Evolutionary conservation across 257 asterid species (phyloP).

Genomic region (Capsicum pubescens): DNA sequence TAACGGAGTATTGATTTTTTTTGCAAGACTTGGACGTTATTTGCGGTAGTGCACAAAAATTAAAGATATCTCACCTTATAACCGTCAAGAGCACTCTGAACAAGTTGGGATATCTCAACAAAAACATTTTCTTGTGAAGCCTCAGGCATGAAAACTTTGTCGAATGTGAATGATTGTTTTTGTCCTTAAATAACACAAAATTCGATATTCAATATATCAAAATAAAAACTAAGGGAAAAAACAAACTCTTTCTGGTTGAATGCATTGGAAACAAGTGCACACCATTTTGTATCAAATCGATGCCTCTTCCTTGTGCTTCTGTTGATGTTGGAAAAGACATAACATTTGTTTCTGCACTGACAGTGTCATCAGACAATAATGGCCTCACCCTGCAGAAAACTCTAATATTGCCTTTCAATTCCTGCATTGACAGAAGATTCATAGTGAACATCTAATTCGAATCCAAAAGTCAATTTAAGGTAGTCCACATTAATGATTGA

Average conservation of each 20-base stretch:
- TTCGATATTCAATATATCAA: neutral
- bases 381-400: slow-evolving; percentile 97
- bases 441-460: slow-evolving; percentile 15
- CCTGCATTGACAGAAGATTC: slow-evolving; percentile 50
- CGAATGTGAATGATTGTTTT: slow-evolving; percentile 80
- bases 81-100: slow-evolving; percentile 98
- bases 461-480: slow-evolving; percentile 6
- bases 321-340: slow-evolving; percentile 73
- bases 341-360: slow-evolving; percentile 59
- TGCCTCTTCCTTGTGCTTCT: slow-evolving; percentile 77
- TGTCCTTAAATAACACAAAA: slow-evolving; percentile 56
- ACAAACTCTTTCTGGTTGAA: neutral
- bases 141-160: slow-evolving; percentile 86
- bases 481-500: slow-evolving; percentile 14
- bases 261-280: slow-evolving; percentile 19
- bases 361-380: slow-evolving; percentile 67
- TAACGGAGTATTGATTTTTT: neutral
- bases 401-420: slow-evolving; percentile 88
- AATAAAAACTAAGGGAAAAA: slow-evolving; percentile 3
- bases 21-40: neutral
- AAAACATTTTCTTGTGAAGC: slow-evolving; percentile 89
- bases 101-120: slow-evolving; percentile 94
- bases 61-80: slow-evolving; percentile 65
- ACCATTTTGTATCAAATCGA: slow-evolving; percentile 85
- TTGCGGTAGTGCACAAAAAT: neutral